Base-by-base conservation (phyloP, 2,329 filamentous ascomycete species). In the Ciborinia camelliae region DNA sequence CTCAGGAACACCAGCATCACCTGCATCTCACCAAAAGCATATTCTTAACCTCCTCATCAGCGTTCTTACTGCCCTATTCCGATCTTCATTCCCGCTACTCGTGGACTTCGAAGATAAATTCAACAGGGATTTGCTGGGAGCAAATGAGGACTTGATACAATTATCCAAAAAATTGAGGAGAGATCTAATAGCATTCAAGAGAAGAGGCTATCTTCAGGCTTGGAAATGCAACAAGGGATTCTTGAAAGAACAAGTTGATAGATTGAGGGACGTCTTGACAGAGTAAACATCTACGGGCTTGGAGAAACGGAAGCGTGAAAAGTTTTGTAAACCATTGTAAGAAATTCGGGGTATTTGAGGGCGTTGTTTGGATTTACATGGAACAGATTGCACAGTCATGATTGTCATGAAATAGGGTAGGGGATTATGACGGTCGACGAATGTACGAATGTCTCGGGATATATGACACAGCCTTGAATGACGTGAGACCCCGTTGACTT, bases 61-160 rank as follows among this genome's bases (percentile, higher is more conserved):
- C 7, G 71, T 71, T 12, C 69, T 72, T 32, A 65, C 69, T 43
- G 70, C 70, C 2, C 65, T 73, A 1, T 73, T 73, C 39, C 68
- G 70, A 37, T 71, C 70, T 4, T 68, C 68, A 4, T 70, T 69
- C 30, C 72, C 72, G 6, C 63, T 73, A 1, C 58, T 73, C 1
- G 68, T 72, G 28, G 62, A 71, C 53, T 70, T 73, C 51, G 67
- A 67, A 20, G 69, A 72, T 10, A 68, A 67, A 45, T 50, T 58
- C 18, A 71, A 71, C 32, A 62, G 65, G 47, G 69, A 70, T 20
- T 41, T 73, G 18, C 61, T 73, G 23, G 68, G 66, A 5, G 55
- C 54, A 2, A 70, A 71, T 28, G 64, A 68, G 12, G 66, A 71
- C 12, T 60, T 71, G 4, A 51, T 71, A 28, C 53, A 45, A n/a